Evolutionary conservation across 108 stramenopile species (phyloP).

Genomic region (Nannochloropsis salina): DNA sequence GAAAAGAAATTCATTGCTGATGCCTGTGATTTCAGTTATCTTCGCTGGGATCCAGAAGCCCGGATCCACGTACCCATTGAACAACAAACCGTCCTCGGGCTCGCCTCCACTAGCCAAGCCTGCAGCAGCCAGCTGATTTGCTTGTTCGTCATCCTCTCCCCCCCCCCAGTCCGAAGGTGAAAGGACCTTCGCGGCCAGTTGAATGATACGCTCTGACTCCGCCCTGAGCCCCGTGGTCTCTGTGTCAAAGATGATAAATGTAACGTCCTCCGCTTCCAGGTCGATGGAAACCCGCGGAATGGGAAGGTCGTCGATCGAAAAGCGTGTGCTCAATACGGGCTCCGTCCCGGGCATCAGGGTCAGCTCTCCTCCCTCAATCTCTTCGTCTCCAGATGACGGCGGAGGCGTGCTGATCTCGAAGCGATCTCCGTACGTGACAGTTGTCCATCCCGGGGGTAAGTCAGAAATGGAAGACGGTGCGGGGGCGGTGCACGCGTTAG

Average conservation of each 20-base stretch:
- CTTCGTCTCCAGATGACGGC: neutral
- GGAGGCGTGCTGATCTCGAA: neutral
- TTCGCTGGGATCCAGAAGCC: neutral
- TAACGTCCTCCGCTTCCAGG: constrained; percentile 27
- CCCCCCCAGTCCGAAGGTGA: neutral
- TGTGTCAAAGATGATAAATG: constrained; percentile 33
- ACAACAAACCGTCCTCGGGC: constrained; percentile 24
- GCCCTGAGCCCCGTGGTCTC: constrained; percentile 37
- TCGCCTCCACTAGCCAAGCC: constrained; percentile 18
- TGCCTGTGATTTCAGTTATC: constrained; percentile 32
- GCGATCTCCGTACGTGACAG: neutral
- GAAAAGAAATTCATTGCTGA: constrained; percentile 26
- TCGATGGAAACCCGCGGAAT: constrained; percentile 7
- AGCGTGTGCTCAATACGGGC: neutral
- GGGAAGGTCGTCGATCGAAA: neutral
- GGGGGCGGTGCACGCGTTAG: neutral
- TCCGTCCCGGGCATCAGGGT: neutral
- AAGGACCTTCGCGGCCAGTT: constrained; percentile 38
- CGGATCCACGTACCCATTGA: neutral
- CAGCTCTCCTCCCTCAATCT: neutral
- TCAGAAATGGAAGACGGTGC: neutral
- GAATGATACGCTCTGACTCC: constrained; percentile 32
- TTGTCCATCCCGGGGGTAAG: neutral
- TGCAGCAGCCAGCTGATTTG: neutral
- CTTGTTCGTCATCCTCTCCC: neutral